Base-by-base conservation (phyloP, 1,284 basidiomycete genomes). In the Cryptococcus neoformans region DNA sequence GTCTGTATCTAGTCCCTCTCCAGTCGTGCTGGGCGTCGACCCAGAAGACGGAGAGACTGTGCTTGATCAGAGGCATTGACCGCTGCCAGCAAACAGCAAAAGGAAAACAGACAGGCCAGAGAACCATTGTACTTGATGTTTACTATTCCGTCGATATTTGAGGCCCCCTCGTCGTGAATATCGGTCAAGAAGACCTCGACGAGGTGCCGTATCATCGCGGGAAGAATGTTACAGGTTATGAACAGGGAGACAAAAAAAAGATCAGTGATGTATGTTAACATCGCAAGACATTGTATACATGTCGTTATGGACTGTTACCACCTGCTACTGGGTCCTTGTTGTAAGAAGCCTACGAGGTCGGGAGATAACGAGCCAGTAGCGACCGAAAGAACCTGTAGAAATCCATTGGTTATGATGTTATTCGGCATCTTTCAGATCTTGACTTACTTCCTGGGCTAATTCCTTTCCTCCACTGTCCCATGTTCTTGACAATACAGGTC, bases 391-490 rank as follows among this genome's bases (percentile, higher is more conserved):
- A 72, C 64, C 65, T 68, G 48, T 8, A 2, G 34, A 6, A 7
- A 16, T 36, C 4, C 8, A 21, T 17, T 8, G 21, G 21, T 16
- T 53, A 38, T 57, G 57, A 47, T 55, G 7, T 12, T 6, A 8
- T 40, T 49, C 53, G 40, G 46, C 34, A 49, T 14, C 12, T n/a
- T 6, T 11, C 16, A 35, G 11, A 4, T 6, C 41, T 21, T n/a
- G 37, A 68, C 75, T 69, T 60, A 90, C 90, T 82, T 85, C 85
- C 50, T 78, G 78, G 58, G 85, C 81, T 58, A 85, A 78, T 49
- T 85, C 84, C 69, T 87, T 83, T 1, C 91, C 92, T 12, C 93
- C 92, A 37, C 90, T 87, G 38, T 91, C 88, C 93, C 93, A 96
- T 5, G 88, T 88, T 54, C 81, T 83, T 60, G 85, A 83, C 5